A percentile compares a stretch with the other conserved stretches of the same genome.
Evolutionary conservation across 768 basidiomycete species (phyloP).

Genomic region (Trametes gibbosa): DNA sequence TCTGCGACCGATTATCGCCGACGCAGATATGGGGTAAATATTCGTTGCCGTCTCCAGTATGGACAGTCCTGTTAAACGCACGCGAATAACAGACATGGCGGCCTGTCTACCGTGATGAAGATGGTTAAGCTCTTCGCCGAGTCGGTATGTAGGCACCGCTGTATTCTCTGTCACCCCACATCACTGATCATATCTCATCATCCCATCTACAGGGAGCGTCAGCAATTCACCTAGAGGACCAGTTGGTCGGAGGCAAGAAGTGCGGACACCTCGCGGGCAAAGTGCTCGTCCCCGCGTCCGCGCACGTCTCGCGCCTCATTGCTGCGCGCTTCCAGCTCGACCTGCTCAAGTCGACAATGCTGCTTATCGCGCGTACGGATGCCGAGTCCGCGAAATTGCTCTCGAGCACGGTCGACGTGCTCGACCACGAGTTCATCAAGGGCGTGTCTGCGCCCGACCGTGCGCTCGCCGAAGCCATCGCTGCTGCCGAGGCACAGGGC

Average conservation of each 20-base stretch:
- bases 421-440: constrained; percentile 77
- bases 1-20: constrained; percentile 89
- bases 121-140: constrained; percentile 93
- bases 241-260: constrained; percentile 94
- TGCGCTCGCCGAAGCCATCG: constrained; percentile 67
- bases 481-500: constrained; percentile 63
- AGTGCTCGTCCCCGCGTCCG: constrained; percentile 87
- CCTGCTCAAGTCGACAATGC: constrained; percentile 82
- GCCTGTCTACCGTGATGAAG: constrained; percentile 93
- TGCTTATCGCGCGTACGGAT: constrained; percentile 90
- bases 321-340: constrained; percentile 90
- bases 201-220: constrained; percentile 61
- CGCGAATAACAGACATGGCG: constrained; percentile 67
- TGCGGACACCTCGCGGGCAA: constrained; percentile 92
- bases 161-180: not conserved
- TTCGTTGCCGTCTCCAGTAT: not conserved
- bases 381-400: constrained; percentile 85
- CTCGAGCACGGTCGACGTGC: constrained; percentile 76
- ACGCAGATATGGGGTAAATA: constrained; percentile 87
- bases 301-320: constrained; percentile 81
- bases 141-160: constrained; percentile 46
- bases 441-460: constrained; percentile 52
- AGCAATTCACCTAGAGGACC: constrained; percentile 91
- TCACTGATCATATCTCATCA: not conserved
- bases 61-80: not conserved